Base-by-base conservation (phyloP, 176 grass and related monocot genomes). In the Oryza brachyantha region DNA sequence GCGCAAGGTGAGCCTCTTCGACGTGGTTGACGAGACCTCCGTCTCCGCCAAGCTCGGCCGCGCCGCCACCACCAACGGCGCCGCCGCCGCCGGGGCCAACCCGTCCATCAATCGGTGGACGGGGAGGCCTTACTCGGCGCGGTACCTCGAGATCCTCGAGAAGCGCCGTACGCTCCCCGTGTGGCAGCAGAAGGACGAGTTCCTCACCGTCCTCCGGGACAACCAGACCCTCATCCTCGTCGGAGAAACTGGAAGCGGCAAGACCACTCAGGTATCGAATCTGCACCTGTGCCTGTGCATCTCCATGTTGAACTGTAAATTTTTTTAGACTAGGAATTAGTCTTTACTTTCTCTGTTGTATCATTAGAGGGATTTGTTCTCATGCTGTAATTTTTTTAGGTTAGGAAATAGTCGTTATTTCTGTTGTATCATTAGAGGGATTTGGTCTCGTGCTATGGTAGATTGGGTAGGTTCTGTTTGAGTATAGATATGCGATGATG, bases 151-250 rank as follows among this genome's bases (percentile, higher is more conserved):
- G 81, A 99, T 99, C 79, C 73, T 95, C 43, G 90, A 94, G 88
- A 99, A 99, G 79, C 84, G 92, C 77, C 84, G 83, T 40, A 86
- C 88, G 35, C 92, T 99, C 12, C 96, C 96, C 13, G 96, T 99
- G 29, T 99, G 96, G 96, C 96, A 95, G 68, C 96, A 99, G 79
- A 99, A 99, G 79, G 92, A 99, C 1, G 96, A 95, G 27, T 99
- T 99, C 29, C 81, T 95, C 83, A 64, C 79, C 74, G 78, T 45
- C 43, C 81, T 99, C 61, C 89, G 89, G 65, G 87, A 73, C 41
- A 95, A 91, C 61, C 96, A 99, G 77, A 93, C 83, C 64, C 58
- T 98, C 64, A 94, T 98, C 36, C 87, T 98, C 26, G 95, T 98
- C 35, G 95, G 95, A 3, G 95, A 98, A 70, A 98, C 95, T 3